phyloP scores from a whole-genome alignment of 2,329 filamentous ascomycete species.

The Dactylellina parvicollis region DNA sequence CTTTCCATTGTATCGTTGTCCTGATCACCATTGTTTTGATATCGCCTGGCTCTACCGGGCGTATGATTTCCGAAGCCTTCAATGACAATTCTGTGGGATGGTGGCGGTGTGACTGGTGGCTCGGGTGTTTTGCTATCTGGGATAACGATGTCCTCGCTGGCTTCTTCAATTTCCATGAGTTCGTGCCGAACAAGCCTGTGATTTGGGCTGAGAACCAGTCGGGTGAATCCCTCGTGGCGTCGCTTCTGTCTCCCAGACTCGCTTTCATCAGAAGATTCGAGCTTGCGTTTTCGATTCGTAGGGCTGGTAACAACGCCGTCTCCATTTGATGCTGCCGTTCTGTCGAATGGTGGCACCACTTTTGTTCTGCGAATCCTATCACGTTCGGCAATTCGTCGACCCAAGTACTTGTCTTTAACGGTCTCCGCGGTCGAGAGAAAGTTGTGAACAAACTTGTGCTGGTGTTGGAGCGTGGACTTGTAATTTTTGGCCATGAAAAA shows the following conservation, averaged over 20 bases:
- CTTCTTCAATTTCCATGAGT: not conserved
- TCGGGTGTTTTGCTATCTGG: not conserved
- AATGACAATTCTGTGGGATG: conserved; percentile 16
- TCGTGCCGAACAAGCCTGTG: not conserved
- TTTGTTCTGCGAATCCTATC: not conserved
- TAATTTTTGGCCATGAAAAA: conserved; percentile 10
- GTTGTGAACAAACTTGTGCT: conserved; percentile 7
- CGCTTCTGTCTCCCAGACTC: not conserved
- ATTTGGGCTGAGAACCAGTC: not conserved
- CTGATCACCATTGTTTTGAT: not conserved
- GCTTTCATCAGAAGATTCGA: not conserved
- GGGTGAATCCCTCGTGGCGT: not conserved
- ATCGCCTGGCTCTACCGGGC: conserved; percentile 24
- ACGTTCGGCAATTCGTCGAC: not conserved
- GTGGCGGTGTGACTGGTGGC: not conserved
- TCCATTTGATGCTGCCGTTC: not conserved
- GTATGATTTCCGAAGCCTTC: conserved; percentile 44
- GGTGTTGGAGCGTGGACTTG: conserved; percentile 3
- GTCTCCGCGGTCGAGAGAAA: not conserved
- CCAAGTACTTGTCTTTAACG: conserved; percentile 13
- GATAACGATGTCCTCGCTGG: not conserved
- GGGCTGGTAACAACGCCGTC: not conserved
- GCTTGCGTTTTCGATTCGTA: conserved; percentile 1
- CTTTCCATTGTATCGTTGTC: not conserved
- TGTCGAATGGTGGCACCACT: not conserved